Conservation (phyloP, 108 stramenopile genomes). For the Cyclotella atomus region DNA sequence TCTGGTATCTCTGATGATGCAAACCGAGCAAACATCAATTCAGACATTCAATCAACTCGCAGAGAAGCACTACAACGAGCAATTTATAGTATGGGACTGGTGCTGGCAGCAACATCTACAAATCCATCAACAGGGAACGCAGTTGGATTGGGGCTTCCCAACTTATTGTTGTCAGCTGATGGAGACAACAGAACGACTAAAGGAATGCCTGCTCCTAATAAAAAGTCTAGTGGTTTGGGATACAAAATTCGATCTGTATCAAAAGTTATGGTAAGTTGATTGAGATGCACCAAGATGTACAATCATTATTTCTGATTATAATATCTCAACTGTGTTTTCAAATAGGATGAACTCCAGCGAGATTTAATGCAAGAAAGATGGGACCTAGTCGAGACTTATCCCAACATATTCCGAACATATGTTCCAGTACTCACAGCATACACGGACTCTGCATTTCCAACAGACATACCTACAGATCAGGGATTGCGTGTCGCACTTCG, state of each 20-base stretch:
- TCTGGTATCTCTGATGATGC: neutral
- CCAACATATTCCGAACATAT: conserved; percentile 74
- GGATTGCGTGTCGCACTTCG: conserved; percentile 82
- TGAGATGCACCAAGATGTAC: neutral
- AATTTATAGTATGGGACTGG: conserved; percentile 11
- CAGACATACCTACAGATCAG: conserved; percentile 77
- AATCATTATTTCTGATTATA: neutral
- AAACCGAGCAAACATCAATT: neutral
- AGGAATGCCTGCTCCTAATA: conserved; percentile 50
- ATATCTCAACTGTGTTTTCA: neutral
- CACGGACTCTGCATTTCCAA: conserved; percentile 85
- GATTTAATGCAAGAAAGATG: conserved; percentile 92
- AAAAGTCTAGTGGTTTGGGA: conserved; percentile 44
- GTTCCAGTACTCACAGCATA: conserved; percentile 87
- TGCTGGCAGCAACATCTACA: neutral
- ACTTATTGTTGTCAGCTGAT: conserved; percentile 11
- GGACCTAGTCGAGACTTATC: conserved; percentile 78
- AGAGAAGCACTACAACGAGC: conserved; percentile 15
- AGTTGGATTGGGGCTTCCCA: conserved; percentile 1
- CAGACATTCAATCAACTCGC: conserved; percentile 11
- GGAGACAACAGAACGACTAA: conserved; percentile 22
- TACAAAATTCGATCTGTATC: conserved; percentile 52
- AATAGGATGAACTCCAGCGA: conserved; percentile 83
- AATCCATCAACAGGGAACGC: neutral
- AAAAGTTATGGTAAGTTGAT: conserved; percentile 47